A percentile compares a stretch with the other conserved stretches of the same genome.
These are phyloP conservation scores for Prunus mira DNA, from an alignment of 306 rosid genomes.

Conservation along the genomic window DNA sequence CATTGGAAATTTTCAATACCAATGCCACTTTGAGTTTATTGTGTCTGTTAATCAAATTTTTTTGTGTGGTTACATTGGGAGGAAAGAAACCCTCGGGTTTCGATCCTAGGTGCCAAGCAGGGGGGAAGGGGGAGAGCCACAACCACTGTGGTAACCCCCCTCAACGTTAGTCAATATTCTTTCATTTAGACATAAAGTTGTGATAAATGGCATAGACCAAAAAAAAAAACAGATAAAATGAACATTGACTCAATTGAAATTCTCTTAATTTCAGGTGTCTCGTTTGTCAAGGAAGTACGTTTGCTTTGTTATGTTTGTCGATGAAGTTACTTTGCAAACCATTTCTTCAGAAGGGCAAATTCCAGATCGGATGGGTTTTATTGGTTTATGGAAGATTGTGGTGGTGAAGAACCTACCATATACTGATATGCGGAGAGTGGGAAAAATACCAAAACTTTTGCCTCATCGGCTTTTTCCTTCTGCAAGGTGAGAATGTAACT, in stretches of 20 bases:
- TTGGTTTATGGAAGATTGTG: conserved; percentile 93
- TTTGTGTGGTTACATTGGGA: not conserved
- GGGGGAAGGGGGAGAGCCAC: too few relatives aligned
- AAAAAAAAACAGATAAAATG: not conserved
- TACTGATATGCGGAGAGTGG: conserved; percentile 89
- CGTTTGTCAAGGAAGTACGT: conserved; percentile 87
- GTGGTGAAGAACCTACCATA: conserved; percentile 80
- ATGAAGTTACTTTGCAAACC: conserved; percentile 63
- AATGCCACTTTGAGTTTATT: not conserved
- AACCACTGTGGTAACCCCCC: too few relatives aligned
- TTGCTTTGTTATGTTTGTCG: conserved; percentile 89
- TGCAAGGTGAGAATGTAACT: conserved; percentile 68
- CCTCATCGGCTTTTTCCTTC: conserved; percentile 94
- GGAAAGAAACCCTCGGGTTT: not conserved
- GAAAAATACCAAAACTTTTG: conserved; percentile 92
- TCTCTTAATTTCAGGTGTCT: conserved; percentile 65
- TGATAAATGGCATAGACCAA: not conserved
- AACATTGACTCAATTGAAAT: conserved; percentile 1
- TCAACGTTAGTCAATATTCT: not conserved
- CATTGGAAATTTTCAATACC: not conserved
- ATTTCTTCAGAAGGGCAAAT: conserved; percentile 75
- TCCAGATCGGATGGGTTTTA: conserved; percentile 80
- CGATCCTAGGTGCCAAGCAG: too few relatives aligned
- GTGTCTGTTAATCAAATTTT: not conserved
- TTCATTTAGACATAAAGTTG: not conserved